Percentiles rank a stretch among this genome's conserved stretches.
These are phyloP conservation scores for Cochlearia excelsa DNA, from an alignment of 345 rosid genomes.

Conservation along the genomic window DNA sequence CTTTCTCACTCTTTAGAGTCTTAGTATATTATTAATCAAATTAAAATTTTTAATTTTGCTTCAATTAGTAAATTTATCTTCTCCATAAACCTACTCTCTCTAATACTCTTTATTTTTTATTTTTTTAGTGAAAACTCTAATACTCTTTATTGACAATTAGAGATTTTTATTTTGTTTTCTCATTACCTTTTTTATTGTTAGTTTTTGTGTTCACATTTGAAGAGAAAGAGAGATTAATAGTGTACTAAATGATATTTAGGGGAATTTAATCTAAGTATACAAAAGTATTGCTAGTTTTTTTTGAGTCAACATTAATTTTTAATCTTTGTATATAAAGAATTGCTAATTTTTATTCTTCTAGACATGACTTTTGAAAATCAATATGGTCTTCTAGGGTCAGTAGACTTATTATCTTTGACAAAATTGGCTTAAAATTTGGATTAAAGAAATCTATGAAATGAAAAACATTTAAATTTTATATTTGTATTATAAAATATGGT, in stretches of 20 bases:
- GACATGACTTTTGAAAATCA: constrained; percentile 22
- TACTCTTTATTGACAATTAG: constrained; percentile 16
- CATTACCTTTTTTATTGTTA: constrained; percentile 25
- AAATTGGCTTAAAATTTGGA: constrained; percentile 20
- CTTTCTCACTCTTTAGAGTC: constrained; percentile 11
- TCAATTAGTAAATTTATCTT: constrained; percentile 6
- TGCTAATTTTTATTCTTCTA: not conserved
- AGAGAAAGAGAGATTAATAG: not conserved
- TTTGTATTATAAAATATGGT: constrained; percentile 3
- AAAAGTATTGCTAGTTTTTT: too few species aligned
- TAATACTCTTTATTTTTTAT: constrained; percentile 14
- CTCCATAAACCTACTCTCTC: constrained; percentile 25
- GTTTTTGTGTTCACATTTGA: constrained; percentile 25
- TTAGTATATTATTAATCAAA: too few species aligned
- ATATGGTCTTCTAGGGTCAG: constrained; percentile 30
- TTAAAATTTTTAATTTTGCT: not conserved
- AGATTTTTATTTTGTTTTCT: constrained; percentile 8
- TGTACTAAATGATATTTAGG: too few species aligned
- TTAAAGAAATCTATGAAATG: not conserved
- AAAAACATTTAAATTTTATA: constrained; percentile 1
- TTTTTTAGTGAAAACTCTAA: too few species aligned
- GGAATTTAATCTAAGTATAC: too few species aligned
- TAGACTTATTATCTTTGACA: constrained; percentile 34
- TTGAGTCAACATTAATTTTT: too few species aligned
- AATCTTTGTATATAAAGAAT: too few species aligned